phyloP scores from a whole-genome alignment of 73 alveolate species.

The Uronychia setigera region DNA sequence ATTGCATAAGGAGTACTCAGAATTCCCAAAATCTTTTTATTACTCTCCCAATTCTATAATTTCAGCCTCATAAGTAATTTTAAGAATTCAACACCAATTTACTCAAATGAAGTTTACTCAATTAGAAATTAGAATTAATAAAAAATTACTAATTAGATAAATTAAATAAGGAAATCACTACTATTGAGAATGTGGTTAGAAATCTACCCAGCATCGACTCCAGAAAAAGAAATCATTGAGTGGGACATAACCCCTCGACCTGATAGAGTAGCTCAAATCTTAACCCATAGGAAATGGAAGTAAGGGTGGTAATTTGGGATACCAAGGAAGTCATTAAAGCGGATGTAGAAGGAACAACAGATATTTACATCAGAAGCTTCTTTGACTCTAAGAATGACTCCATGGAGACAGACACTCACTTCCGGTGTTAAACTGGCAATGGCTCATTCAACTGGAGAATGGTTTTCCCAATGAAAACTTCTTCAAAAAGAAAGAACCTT shows the following conservation, averaged over 20 bases:
- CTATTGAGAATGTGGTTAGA: constrained; percentile 4
- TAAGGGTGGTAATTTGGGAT: constrained; percentile 95
- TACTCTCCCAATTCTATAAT: no score
- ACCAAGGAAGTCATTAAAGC: constrained; percentile 84
- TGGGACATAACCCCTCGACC: constrained; percentile 94
- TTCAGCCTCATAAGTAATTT: no score
- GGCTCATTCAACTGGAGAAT: constrained; percentile 96
- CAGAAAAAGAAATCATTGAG: constrained; percentile 57
- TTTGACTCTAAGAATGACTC: constrained; percentile 70
- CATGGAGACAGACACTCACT: constrained; percentile 96
- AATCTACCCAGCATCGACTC: constrained; percentile 69
- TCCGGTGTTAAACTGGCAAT: constrained; percentile 82
- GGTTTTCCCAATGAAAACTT: constrained; percentile 77
- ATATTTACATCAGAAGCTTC: constrained; percentile 85
- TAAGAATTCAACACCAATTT: no score
- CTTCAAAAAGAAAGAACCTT: constrained; percentile 64
- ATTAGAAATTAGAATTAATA: no score
- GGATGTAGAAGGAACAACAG: constrained; percentile 94
- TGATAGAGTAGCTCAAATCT: not conserved
- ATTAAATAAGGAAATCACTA: no score
- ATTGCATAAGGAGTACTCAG: constrained; percentile 86
- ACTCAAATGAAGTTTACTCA: no score
- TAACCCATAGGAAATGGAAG: constrained; percentile 65
- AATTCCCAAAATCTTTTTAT: no score
- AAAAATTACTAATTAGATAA: no score